Evolutionary conservation across 441 rosid genomes (phyloP), one percentile per base, ranked within the genome.

Genomic region (Erysimum pusillum): DNA sequence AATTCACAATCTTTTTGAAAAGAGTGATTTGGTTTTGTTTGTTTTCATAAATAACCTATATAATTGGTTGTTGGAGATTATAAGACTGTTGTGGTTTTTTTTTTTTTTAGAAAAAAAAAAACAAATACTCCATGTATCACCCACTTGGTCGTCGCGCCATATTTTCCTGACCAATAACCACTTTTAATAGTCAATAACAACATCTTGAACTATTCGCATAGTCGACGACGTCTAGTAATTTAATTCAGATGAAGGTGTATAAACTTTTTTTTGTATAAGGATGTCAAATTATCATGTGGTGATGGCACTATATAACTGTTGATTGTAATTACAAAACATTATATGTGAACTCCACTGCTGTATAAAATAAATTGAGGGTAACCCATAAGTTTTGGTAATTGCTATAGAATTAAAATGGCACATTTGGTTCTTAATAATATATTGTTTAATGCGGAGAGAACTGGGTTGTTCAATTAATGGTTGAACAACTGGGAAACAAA

Each of bases 11-110:
- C 58, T 45, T 45, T 66, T 25, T 12, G 65, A 67, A 3, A 75
- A 38, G 79, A 67, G 44, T 75, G 79, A 48, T 75, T 63, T 75
- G 67, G 57, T 67, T 67, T 31, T 57, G 3, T 60, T 62, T 64
- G 60, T 52, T 63, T 63, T 15, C 42, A 31, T 53, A 18, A 22
- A 67, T 67, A 38, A n/a, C n/a, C n/a, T n/a, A n/a, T n/a, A n/a
- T n/a, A n/a, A 38, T 68, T 53, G 31, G 71, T 15, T 13, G n/a
- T 14, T 32, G 54, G 63, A 32, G 25, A 63, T 52, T 52, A 31
- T 31, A 36, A 18, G 48, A 46, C 25, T 64, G 32, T 56, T 65
- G 11, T 45, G 72, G 65, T 52, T 51, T n/a, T n/a, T n/a, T n/a
- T n/a, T n/a, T n/a, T n/a, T n/a, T n/a, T n/a, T n/a, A n/a, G n/a